These are phyloP conservation scores for Salix dunnii DNA, from an alignment of 345 rosid genomes.

Conservation along the genomic window DNA sequence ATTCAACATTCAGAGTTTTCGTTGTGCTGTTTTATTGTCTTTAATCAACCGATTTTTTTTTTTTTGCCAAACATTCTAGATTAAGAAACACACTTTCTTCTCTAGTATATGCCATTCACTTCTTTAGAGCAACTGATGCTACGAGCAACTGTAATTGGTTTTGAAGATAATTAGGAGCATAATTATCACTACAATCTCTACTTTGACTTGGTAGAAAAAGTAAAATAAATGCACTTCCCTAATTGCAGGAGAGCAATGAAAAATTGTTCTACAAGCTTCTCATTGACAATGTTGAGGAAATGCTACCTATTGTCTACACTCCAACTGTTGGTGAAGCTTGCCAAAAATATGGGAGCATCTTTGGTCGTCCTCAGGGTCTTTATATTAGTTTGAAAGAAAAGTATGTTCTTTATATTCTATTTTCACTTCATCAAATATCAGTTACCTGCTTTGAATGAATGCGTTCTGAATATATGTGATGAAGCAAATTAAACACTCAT, in stretches of 20 bases:
- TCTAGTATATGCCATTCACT: not conserved
- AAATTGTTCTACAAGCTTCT: conserved; percentile 87
- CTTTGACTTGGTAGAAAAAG: not conserved
- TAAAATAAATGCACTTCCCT: not conserved
- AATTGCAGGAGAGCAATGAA: conserved; percentile 78
- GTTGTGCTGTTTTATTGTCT: not conserved
- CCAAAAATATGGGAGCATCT: conserved; percentile 97
- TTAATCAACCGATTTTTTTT: not conserved
- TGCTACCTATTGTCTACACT: conserved; percentile 90
- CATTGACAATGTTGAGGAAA: conserved; percentile 84
- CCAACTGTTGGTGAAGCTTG: conserved; percentile 99
- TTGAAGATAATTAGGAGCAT: not conserved
- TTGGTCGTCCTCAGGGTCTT: conserved; percentile 93
- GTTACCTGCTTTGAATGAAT: not conserved
- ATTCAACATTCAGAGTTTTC: not conserved
- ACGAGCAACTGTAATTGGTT: not conserved
- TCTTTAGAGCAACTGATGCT: not conserved
- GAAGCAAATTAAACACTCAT: conserved; percentile 7
- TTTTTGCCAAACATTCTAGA: not conserved
- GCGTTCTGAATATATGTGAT: conserved; percentile 7
- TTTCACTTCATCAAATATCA: conserved; percentile 2
- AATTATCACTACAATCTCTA: not conserved
- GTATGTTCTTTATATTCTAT: conserved; percentile 33
- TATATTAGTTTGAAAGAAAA: conserved; percentile 91
- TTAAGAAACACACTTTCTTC: not conserved